Base-by-base conservation (phyloP, 129 eudicot genomes). In the Flaveria ramosissima region DNA sequence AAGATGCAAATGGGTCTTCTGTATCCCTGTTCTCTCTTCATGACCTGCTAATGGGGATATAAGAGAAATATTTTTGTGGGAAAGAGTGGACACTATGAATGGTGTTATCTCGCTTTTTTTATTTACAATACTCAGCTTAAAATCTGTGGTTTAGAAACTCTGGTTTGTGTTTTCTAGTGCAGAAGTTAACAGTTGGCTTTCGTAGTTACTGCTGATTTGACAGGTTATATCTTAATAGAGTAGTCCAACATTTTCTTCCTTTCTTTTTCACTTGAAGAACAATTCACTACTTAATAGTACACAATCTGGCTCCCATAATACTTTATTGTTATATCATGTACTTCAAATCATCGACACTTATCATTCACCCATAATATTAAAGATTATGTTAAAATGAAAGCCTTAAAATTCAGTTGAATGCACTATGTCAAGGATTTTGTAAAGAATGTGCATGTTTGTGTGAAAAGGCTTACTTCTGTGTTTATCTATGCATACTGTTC, bases 251-350 rank as follows among this genome's bases (percentile, higher is more conserved):
- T 16, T 52, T 52, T 52, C 60, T 53, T 53, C 60, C 9, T 53
- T 53, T 53, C 23, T 16, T 53, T 53, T 53, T 53, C 60, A 53
- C 60, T 53, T 53, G 66, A 23, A 59, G 15, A 59, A 11, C 66
- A 59, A 3, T 2, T 20, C 6, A 6, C 3, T 59, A 59, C 39
- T 12, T 59, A 20, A 59, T 11, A 59, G 65, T 59, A 20, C 32
- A 21, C 15, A 6, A 11, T 59, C 65, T 17, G 39, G 65, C 65
- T 8, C 65, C n/a, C 32, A 20, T 59, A 21, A 59, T 59, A 23
- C 2, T 3, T 7, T n/a, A 21, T 9, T 3, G 16, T 59, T 3
- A 3, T 23, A 59, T 59, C 36, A 1, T 11, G 36, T 59, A 24
- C 65, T 59, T 8, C 17, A 59, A 59, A 59, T 59, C 15, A 21